Evolutionary conservation across 169 alveolate species (phyloP), one percentile per base, ranked within the genome.

Genomic region (Cytauxzoon felis): DNA sequence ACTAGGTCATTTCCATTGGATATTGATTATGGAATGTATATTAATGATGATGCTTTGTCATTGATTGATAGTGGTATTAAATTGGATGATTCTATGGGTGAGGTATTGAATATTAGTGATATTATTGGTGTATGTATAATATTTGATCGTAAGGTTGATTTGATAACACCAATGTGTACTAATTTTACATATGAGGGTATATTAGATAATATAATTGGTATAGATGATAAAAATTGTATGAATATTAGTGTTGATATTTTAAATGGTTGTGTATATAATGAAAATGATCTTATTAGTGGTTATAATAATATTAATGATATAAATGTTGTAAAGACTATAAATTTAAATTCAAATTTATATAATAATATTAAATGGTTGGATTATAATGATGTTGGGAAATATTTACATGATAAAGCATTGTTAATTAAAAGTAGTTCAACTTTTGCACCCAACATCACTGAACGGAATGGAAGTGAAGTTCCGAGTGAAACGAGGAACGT

Each of bases 381-480:
- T 57, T 88, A 83, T 49, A 73, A 82, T 23, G 92, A 87, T 30
- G 88, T 88, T 2, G 96, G 95, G 1, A 57, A 66, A 11, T 80
- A 71, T 58, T 85, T 92, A 27, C 95, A 92, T 40, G 78, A 87
- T 43, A 87, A 82, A 34, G 96, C 96, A 6, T 64, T 85, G 26
- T 92, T 88, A 34, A 82, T 92, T 0, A 93, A 92, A 56, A 82
- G n/a, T n/a, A n/a, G n/a, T n/a, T n/a, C n/a, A n/a, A n/a, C n/a
- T n/a, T n/a, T n/a, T n/a, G n/a, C n/a, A n/a, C n/a, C n/a, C n/a
- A n/a, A n/a, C n/a, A n/a, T n/a, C n/a, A n/a, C n/a, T n/a, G n/a
- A n/a, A n/a, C n/a, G n/a, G n/a, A n/a, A n/a, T n/a, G n/a, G n/a
- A n/a, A n/a, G n/a, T n/a, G n/a, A n/a, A n/a, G n/a, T n/a, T n/a